Evolutionary conservation across 306 rosid genomes (phyloP).

Genomic region (Medicago ruthenica): DNA sequence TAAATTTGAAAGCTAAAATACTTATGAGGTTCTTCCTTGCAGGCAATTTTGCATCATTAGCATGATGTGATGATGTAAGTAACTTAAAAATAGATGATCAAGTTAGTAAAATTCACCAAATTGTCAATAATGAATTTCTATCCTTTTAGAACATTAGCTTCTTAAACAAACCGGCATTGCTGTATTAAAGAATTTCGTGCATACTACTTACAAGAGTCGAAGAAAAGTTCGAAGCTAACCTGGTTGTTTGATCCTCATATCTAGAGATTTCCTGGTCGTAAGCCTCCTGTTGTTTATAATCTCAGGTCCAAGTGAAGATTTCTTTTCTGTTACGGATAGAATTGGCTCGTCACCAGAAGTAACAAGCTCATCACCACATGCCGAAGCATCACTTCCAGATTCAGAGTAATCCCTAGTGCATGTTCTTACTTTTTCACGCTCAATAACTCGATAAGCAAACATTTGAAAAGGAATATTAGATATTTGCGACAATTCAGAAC

Average conservation of each 20-base stretch:
- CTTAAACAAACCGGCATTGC: constrained; percentile 21
- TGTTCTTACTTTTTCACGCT: constrained; percentile 52
- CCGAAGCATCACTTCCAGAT: constrained; percentile 82
- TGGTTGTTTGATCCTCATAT: constrained; percentile 54
- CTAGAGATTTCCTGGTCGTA: constrained; percentile 52
- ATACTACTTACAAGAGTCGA: constrained; percentile 4
- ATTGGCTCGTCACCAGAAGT: constrained; percentile 66
- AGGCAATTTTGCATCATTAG: no score
- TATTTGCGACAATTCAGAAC: constrained; percentile 48
- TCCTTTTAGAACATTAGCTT: constrained; percentile 23
- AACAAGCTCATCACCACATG: constrained; percentile 66
- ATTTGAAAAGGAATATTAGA: constrained; percentile 81
- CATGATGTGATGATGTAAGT: no score
- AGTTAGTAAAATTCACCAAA: no score
- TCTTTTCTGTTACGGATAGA: constrained; percentile 56
- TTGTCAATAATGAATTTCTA: background rate
- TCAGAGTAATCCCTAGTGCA: constrained; percentile 67
- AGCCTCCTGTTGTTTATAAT: constrained; percentile 48
- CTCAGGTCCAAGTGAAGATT: constrained; percentile 50
- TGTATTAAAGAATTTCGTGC: constrained; percentile 16
- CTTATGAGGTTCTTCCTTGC: no score
- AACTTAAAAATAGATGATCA: no score
- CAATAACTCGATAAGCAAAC: constrained; percentile 68
- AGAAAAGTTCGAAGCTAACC: constrained; percentile 47
- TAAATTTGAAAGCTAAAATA: no score